Conservation (phyloP, 768 basidiomycete genomes). For the Auricularia cornea region DNA sequence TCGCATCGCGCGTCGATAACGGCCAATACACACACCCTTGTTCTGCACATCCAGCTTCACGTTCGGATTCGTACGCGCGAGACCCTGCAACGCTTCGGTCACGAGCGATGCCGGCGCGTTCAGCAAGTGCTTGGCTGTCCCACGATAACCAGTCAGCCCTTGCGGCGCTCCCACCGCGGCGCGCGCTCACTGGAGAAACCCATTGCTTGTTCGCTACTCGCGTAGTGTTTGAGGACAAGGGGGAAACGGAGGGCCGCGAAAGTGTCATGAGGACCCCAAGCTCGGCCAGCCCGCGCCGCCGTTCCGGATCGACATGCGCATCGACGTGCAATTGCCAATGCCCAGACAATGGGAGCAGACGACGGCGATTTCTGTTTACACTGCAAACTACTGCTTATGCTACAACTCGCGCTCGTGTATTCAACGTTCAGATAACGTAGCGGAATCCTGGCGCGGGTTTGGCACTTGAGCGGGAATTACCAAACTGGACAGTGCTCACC, state of each 20-base stretch:
- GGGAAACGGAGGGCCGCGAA: neutral
- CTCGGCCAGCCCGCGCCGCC: no score
- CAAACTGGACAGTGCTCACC: neutral
- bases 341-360: no score
- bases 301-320: no score
- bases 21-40: constrained; percentile 66
- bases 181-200: neutral
- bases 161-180: neutral
- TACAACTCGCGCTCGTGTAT: no score
- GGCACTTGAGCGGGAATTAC: no score
- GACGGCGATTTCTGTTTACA: no score
- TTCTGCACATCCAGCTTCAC: constrained; percentile 61
- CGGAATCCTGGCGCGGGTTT: neutral
- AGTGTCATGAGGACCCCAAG: no score
- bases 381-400: no score
- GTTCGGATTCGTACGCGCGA: constrained; percentile 50
- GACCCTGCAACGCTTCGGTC: constrained; percentile 65
- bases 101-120: constrained; percentile 67
- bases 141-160: neutral
- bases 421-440: neutral
- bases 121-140: constrained; percentile 61
- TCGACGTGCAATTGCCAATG: no score
- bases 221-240: neutral
- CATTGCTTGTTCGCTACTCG: neutral
- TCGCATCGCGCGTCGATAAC: no score